Conservation (phyloP, 208 protist genomes). For the Trypanosoma avium region DNA sequence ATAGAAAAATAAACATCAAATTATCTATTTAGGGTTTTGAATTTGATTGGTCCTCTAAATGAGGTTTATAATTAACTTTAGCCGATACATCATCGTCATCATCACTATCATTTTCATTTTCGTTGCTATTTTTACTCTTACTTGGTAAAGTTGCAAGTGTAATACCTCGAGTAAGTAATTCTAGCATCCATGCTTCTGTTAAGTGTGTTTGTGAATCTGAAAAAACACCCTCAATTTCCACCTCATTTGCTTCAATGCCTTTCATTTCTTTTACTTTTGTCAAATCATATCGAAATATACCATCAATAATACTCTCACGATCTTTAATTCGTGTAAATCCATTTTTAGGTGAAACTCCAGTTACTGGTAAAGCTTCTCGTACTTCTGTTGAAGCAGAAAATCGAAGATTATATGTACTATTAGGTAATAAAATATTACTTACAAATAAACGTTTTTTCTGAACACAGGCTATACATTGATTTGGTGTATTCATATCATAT, state of each 20-base stretch:
- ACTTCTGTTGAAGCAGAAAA: conserved; percentile 53
- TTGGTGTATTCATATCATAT: conserved; percentile 38
- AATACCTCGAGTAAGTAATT: conserved; percentile 41
- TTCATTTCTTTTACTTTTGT: conserved; percentile 39
- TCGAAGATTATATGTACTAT: conserved; percentile 62
- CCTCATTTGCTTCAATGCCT: conserved; percentile 38
- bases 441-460: conserved; percentile 59
- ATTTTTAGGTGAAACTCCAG: not conserved
- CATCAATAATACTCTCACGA: conserved; percentile 43
- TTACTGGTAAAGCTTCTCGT: not conserved
- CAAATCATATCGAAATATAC: conserved; percentile 59
- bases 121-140: too few species aligned
- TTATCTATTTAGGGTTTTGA: too few species aligned
- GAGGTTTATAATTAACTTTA: too few species aligned
- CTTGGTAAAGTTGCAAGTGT: conserved; percentile 30
- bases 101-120: too few species aligned
- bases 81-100: too few species aligned
- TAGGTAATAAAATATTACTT: conserved; percentile 61
- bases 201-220: conserved; percentile 30
- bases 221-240: conserved; percentile 73
- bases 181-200: conserved; percentile 46
- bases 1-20: too few species aligned
- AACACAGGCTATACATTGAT: conserved; percentile 28
- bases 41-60: too few species aligned
- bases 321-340: conserved; percentile 56